A percentile compares a stretch with the other conserved stretches of the same genome.
Evolutionary conservation across 2,329 filamentous ascomycete species (phyloP).

Genomic region (Curvularia hawaiiensis): DNA sequence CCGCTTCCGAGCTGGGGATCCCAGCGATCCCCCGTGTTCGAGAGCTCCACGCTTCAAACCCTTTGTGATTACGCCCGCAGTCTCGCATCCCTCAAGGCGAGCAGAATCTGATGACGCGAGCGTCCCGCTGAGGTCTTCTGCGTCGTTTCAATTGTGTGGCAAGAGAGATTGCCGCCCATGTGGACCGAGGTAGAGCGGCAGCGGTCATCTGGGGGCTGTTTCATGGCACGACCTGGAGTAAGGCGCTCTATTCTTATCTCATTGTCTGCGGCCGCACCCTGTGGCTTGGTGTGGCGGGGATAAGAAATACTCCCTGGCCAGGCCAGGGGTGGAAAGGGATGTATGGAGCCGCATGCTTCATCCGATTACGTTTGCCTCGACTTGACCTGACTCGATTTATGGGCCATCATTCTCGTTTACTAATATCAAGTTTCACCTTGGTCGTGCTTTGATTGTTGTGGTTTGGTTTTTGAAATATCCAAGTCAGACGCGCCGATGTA

Average conservation of each 20-base stretch:
- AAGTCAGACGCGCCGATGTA: neutral
- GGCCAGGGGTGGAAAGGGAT: neutral
- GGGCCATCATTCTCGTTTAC: neutral
- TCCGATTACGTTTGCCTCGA: neutral
- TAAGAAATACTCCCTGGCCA: neutral
- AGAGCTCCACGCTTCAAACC: constrained; percentile 3
- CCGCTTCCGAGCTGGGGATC: constrained; percentile 1
- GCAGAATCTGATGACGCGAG: constrained; percentile 4
- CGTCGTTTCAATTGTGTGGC: constrained; percentile 4
- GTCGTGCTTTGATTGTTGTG: neutral
- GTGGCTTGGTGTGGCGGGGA: neutral
- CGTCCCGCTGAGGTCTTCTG: neutral
- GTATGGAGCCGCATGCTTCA: neutral
- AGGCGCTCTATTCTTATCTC: neutral
- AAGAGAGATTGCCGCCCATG: neutral
- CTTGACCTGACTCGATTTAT: neutral
- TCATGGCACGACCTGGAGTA: neutral
- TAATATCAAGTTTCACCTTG: neutral
- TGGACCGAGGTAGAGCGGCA: neutral
- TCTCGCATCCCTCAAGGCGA: constrained; percentile 11
- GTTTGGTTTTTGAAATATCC: neutral
- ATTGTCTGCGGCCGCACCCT: neutral
- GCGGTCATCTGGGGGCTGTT: neutral
- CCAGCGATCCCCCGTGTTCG: neutral
- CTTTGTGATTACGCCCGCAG: neutral